These are phyloP conservation scores for Trichoderma asperellum DNA, from an alignment of 2,329 filamentous ascomycete genomes.

Conservation along the genomic window DNA sequence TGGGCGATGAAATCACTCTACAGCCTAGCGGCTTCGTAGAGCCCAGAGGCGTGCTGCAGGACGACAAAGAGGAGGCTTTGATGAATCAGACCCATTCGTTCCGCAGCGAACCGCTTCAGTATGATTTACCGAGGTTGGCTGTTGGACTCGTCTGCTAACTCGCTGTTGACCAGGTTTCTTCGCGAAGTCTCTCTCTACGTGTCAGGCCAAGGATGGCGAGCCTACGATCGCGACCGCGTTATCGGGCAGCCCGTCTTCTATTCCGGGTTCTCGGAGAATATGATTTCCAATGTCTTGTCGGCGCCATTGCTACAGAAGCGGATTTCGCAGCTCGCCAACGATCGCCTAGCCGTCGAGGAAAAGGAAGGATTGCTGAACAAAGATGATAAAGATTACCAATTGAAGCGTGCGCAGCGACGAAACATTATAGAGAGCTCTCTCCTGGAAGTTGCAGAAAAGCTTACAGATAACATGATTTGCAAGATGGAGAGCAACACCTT, in stretches of 20 bases:
- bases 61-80: constrained; percentile 66
- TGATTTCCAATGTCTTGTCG: constrained; percentile 77
- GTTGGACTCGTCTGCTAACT: constrained; percentile 29
- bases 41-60: constrained; percentile 51
- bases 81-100: constrained; percentile 88
- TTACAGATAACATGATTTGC: constrained; percentile 96
- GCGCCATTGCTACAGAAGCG: constrained; percentile 75
- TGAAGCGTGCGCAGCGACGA: constrained; percentile 58
- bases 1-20: constrained; percentile 73
- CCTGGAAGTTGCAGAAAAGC: constrained; percentile 78
- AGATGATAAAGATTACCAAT: constrained; percentile 56
- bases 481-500: constrained; percentile 97
- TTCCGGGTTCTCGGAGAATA: constrained; percentile 85
- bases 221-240: constrained; percentile 82
- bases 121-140: constrained; percentile 33
- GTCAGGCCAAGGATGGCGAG: constrained; percentile 91
- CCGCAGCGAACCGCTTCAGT: constrained; percentile 68
- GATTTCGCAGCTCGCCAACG: constrained; percentile 76
- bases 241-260: constrained; percentile 96
- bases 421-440: constrained; percentile 73
- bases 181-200: constrained; percentile 93
- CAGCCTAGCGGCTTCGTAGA: constrained; percentile 72
- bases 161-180: constrained; percentile 67
- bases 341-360: constrained; percentile 75
- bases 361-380: constrained; percentile 68